phyloP scores from a whole-genome alignment of 257 asterid genomes.

The Oldenlandia corymbosa region DNA sequence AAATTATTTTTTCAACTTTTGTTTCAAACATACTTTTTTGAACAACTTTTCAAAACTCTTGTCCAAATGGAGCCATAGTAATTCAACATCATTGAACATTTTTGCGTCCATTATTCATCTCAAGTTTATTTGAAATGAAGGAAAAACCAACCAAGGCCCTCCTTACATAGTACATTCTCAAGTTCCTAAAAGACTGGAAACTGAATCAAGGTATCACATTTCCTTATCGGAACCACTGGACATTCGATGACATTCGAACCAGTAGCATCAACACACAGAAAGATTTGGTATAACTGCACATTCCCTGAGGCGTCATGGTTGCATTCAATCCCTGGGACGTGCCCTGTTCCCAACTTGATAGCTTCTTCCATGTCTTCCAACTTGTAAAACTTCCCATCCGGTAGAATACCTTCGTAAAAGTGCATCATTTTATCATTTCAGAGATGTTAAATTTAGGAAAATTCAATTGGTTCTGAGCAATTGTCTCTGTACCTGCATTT shows the following conservation, averaged over 20 bases:
- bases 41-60: too few species aligned
- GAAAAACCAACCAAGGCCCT: background rate
- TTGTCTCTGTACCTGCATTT: constrained; percentile 18
- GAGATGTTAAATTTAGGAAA: too few species aligned
- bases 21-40: too few species aligned
- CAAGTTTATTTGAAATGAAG: background rate
- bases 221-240: constrained; percentile 12
- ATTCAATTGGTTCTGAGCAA: too few species aligned
- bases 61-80: too few species aligned
- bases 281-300: constrained; percentile 23
- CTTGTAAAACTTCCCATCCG: constrained; percentile 24
- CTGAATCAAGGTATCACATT: constrained; percentile 11
- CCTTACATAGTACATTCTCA: too few species aligned
- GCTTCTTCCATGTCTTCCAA: constrained; percentile 21
- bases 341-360: constrained; percentile 21
- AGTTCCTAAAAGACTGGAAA: constrained; percentile 7
- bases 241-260: constrained; percentile 24
- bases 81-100: background rate
- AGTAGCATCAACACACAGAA: constrained; percentile 25
- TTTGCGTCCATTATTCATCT: background rate
- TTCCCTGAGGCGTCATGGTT: constrained; percentile 23
- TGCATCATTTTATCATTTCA: background rate
- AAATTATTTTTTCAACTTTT: too few species aligned
- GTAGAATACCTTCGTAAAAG: constrained; percentile 18
- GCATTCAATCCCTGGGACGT: constrained; percentile 25